A percentile compares a stretch with the other conserved stretches of the same genome.
Conservation (phyloP, 805 yeast species). For the Grigorovia yakushimaensis region DNA sequence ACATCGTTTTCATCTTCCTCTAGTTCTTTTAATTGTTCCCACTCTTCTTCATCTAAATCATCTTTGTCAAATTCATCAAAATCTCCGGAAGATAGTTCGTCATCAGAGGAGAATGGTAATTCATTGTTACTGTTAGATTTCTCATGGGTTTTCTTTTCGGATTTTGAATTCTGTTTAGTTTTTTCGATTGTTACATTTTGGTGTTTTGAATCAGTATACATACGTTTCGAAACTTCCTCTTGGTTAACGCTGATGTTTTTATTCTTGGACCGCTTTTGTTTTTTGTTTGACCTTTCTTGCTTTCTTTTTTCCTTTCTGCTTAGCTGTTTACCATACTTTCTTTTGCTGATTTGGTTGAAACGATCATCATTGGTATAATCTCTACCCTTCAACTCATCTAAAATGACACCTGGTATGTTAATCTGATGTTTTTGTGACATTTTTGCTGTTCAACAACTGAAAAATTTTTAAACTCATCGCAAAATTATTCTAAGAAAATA, state of each 20-base stretch:
- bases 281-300: constrained; percentile 31
- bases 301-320: constrained; percentile 37
- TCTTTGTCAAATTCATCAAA: constrained; percentile 36
- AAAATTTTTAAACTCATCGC: constrained; percentile 4
- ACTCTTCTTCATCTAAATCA: constrained; percentile 30
- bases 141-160: not conserved
- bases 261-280: constrained; percentile 11
- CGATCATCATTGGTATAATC: constrained; percentile 37
- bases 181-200: not conserved
- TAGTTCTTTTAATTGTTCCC: constrained; percentile 18
- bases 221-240: not conserved
- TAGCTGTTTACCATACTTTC: constrained; percentile 24
- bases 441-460: not conserved
- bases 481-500: constrained; percentile 4
- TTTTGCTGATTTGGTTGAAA: constrained; percentile 19
- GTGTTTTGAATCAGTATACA: not conserved
- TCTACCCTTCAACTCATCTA: constrained; percentile 42
- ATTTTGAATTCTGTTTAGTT: not conserved
- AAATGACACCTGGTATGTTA: constrained; percentile 43
- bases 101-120: constrained; percentile 34
- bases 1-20: constrained; percentile 16
- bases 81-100: constrained; percentile 34
- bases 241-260: not conserved
- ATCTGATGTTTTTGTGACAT: constrained; percentile 33
- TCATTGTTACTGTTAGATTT: constrained; percentile 9